These are phyloP conservation scores for Tetrapisispora nanseiensis DNA, from an alignment of 805 yeast genomes.

Conservation along the genomic window DNA sequence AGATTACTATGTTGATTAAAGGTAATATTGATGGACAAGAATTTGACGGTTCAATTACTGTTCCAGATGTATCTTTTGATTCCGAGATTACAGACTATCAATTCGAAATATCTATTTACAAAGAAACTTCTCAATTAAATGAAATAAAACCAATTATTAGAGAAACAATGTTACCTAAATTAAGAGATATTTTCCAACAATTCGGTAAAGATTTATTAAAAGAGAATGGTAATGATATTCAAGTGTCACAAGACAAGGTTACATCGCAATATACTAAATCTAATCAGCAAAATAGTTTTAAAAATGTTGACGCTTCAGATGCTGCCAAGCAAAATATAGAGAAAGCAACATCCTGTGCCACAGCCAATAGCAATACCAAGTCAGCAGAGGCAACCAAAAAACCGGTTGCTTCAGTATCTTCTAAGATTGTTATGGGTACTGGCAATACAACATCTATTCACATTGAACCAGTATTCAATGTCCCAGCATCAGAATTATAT, in stretches of 20 bases:
- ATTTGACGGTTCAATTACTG: slow-evolving; percentile 60
- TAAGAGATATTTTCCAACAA: slow-evolving; percentile 47
- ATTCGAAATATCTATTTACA: slow-evolving; percentile 61
- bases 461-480: slow-evolving; percentile 71
- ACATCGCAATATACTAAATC: slow-evolving; percentile 46
- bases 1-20: slow-evolving; percentile 47
- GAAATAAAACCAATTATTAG: slow-evolving; percentile 45
- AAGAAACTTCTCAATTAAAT: slow-evolving; percentile 41
- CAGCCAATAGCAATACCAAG: slow-evolving; percentile 6
- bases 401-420: slow-evolving; percentile 3
- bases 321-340: no score
- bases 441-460: slow-evolving; percentile 69
- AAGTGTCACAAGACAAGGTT: slow-evolving; percentile 61
- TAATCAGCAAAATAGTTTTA: slow-evolving; percentile 32
- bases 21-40: slow-evolving; percentile 37
- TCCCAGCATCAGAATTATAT: slow-evolving; percentile 80
- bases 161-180: slow-evolving; percentile 52
- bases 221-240: slow-evolving; percentile 78
- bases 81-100: slow-evolving; percentile 78
- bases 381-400: slow-evolving; percentile 6
- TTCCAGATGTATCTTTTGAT: slow-evolving; percentile 94
- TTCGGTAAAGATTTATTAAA: slow-evolving; percentile 74
- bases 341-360: no score
- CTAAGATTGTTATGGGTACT: slow-evolving; percentile 4
- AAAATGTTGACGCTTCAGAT: no score